Conservation (phyloP, 495 filamentous ascomycete genomes). For the Talaromyces liani region DNA sequence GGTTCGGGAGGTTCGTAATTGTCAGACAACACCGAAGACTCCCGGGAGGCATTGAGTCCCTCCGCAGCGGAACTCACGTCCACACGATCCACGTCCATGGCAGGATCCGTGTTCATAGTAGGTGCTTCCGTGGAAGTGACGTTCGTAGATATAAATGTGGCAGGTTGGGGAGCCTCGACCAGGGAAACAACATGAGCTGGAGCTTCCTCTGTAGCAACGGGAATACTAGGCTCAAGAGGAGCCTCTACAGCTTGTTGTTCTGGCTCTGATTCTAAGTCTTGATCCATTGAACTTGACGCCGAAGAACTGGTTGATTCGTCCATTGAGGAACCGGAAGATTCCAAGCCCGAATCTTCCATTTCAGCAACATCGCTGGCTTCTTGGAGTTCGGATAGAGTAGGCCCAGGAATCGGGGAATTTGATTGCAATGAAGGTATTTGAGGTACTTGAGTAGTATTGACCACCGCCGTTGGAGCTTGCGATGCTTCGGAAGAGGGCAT, state of each 20-base stretch:
- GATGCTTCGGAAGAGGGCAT: not conserved
- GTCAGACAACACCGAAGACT: slow-evolving; percentile 35
- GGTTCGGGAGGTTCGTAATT: slow-evolving; percentile 56
- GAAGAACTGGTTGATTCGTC: slow-evolving; percentile 30
- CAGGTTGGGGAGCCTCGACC: not conserved
- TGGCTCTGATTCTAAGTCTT: slow-evolving; percentile 1
- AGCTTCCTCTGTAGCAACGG: slow-evolving; percentile 3
- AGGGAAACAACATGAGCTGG: not conserved
- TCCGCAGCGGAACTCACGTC: not conserved
- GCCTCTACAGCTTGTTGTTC: not conserved
- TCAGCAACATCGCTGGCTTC: slow-evolving; percentile 5
- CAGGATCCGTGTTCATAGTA: not conserved
- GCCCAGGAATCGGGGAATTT: not conserved
- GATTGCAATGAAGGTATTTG: not conserved
- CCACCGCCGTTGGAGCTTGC: not conserved
- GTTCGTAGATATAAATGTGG: not conserved
- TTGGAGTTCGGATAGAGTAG: not conserved
- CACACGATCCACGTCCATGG: not conserved
- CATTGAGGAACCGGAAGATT: slow-evolving; percentile 33
- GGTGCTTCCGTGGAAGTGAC: not conserved
- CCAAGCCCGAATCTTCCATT: slow-evolving; percentile 12
- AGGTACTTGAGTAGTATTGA: not conserved
- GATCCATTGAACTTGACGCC: slow-evolving; percentile 15
- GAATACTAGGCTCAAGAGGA: not conserved
- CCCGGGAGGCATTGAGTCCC: slow-evolving; percentile 12